Percentiles rank a stretch among this genome's conserved stretches.
These are phyloP conservation scores for Penicillium manginii DNA, from an alignment of 495 filamentous ascomycete genomes.

Conservation along the genomic window DNA sequence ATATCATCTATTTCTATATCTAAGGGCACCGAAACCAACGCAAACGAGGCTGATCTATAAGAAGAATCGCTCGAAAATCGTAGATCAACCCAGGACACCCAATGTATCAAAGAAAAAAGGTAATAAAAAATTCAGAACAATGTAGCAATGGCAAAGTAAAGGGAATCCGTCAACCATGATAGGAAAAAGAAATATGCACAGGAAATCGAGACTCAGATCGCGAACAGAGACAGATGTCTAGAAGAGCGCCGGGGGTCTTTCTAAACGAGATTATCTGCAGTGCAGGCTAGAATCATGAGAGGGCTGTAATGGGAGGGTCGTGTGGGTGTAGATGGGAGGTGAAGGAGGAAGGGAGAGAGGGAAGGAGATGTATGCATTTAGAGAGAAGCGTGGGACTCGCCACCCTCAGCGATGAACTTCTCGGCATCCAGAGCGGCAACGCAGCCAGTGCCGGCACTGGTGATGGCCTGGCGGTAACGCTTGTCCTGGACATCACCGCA, in stretches of 20 bases:
- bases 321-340: background rate
- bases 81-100: conserved; percentile 18
- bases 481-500: conserved; percentile 99
- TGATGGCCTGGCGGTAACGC: conserved; percentile 96
- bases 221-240: conserved; percentile 24
- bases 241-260: conserved; percentile 10
- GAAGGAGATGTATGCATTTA: conserved; percentile 36
- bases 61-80: conserved; percentile 11
- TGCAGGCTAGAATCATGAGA: conserved; percentile 20
- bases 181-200: conserved; percentile 23
- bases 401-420: conserved; percentile 81
- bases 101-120: conserved; percentile 19
- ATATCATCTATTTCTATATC: conserved; percentile 30
- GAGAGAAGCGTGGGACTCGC: conserved; percentile 65
- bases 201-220: conserved; percentile 22
- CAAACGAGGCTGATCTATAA: conserved; percentile 20
- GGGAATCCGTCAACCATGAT: conserved; percentile 26
- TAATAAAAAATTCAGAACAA: conserved; percentile 20
- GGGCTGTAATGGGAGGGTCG: background rate
- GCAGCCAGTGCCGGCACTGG: conserved; percentile 95
- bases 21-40: conserved; percentile 23
- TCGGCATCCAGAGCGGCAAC: conserved; percentile 94
- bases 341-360: background rate
- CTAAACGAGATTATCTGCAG: conserved; percentile 19
- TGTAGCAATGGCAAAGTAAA: conserved; percentile 3